These are phyloP conservation scores for Xerophyta viscosa DNA, from an alignment of 106 monocot species.

Conservation along the genomic window DNA sequence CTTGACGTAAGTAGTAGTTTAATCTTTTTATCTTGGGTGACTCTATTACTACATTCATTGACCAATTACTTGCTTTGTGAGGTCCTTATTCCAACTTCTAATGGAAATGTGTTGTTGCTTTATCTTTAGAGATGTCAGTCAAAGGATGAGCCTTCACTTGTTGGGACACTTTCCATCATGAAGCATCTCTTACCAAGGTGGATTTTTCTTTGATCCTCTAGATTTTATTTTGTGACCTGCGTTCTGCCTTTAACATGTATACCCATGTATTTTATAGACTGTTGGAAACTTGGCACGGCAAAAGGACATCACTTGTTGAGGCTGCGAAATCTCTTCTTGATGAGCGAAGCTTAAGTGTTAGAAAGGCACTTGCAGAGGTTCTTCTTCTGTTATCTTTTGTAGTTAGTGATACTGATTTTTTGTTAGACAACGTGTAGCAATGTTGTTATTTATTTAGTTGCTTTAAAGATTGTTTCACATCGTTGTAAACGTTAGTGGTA, in stretches of 20 bases:
- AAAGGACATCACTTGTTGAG: constrained; percentile 64
- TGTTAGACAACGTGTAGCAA: no score
- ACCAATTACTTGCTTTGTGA: neutral
- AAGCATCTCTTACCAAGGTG: constrained; percentile 97
- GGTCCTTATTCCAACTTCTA: no score
- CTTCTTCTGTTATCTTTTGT: constrained; percentile 4
- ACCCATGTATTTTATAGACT: constrained; percentile 34
- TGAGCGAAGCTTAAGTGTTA: constrained; percentile 54
- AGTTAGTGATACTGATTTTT: neutral
- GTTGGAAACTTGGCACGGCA: constrained; percentile 82
- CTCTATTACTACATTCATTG: neutral
- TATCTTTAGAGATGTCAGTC: constrained; percentile 60
- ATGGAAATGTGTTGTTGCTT: constrained; percentile 3
- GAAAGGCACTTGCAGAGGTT: constrained; percentile 85
- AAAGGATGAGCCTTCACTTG: constrained; percentile 66
- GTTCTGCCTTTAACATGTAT: constrained; percentile 1
- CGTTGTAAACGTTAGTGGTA: neutral
- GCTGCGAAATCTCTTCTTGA: constrained; percentile 61
- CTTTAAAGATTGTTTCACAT: neutral
- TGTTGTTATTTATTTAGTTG: neutral
- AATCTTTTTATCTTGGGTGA: neutral
- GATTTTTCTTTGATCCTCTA: neutral
- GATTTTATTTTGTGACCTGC: neutral
- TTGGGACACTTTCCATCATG: constrained; percentile 68
- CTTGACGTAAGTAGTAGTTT: constrained; percentile 61